Base-by-base conservation (phyloP, 2,329 filamentous ascomycete species). In the Xylariales sp. region DNA sequence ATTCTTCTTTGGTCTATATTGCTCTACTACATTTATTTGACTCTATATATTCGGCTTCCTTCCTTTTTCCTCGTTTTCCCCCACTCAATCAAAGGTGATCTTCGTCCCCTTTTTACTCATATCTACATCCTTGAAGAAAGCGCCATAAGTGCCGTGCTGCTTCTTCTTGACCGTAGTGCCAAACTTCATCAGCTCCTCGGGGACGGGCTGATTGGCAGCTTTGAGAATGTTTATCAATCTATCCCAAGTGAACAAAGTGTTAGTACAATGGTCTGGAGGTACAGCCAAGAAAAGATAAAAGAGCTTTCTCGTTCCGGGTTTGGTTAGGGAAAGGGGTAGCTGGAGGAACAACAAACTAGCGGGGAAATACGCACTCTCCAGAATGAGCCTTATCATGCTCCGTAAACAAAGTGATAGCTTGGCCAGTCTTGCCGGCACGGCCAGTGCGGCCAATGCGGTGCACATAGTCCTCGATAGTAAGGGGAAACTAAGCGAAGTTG, bases 111-210 rank as follows among this genome's bases (percentile, higher is more conserved):
- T 83, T 66, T 91, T 85, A 60, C 77, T 87, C 61, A 83, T 83
- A 52, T 88, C 85, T 7, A 87, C 81, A 52, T 96, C 88, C 66
- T 93, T 95, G 74, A 86, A 95, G 61, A 97, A 97, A 21, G 89
- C 88, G 40, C 93, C 93, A 58, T 97, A 98, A 33, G 87, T 85
- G 55, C 89, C 86, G 67, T 98, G 93, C 33, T 82, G 78, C 88
- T 97, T 97, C 80, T 95, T 96, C 80, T 97, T 98, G 37, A 98
- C 93, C 1, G 91, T 97, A 16, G 89, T 95, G 54, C 93, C 93
- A 52, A 96, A 98, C 67, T 95, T 96, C 61, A 97, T 72, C 25
- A 98, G 70, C 18, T 88, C 85, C 29, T 95, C 88, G 3, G 93
- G 93, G 1, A 98, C 88, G 11, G 81, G 75, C 64, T 98, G 93